Evolutionary conservation across 2,329 filamentous ascomycete species (phyloP).

Genomic region (Curvularia sp.): DNA sequence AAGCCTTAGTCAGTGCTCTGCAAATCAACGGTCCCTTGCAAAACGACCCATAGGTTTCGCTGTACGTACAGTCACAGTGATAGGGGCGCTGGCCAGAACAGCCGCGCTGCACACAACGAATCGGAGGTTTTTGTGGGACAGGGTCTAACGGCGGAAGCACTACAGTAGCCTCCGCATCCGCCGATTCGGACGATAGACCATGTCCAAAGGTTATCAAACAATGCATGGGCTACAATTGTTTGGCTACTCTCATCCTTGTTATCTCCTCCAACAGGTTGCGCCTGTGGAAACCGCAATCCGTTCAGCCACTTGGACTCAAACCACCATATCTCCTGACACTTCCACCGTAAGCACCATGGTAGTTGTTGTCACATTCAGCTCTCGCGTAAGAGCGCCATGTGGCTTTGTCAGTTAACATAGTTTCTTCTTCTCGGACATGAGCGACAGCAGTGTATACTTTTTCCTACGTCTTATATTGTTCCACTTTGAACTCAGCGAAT

Average conservation of each 20-base stretch:
- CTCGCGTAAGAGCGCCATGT: neutral
- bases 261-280: neutral
- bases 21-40: neutral
- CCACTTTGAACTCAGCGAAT: neutral
- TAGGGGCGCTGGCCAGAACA: neutral
- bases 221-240: no score
- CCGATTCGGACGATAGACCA: neutral
- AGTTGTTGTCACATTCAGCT: neutral
- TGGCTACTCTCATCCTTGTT: neutral
- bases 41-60: neutral
- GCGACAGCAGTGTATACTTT: neutral
- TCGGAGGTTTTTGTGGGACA: neutral
- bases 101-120: neutral
- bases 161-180: conserved; percentile 4
- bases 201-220: neutral
- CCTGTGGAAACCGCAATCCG: neutral
- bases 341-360: no score
- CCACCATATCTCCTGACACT: no score
- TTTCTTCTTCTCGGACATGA: neutral
- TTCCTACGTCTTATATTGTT: neutral
- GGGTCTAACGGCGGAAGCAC: conserved; percentile 3
- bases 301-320: no score
- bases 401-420: neutral
- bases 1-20: neutral
- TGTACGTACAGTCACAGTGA: neutral